These are phyloP conservation scores for Ceratobasidium sp. DNA, from an alignment of 1,284 basidiomycete genomes.

Conservation along the genomic window DNA sequence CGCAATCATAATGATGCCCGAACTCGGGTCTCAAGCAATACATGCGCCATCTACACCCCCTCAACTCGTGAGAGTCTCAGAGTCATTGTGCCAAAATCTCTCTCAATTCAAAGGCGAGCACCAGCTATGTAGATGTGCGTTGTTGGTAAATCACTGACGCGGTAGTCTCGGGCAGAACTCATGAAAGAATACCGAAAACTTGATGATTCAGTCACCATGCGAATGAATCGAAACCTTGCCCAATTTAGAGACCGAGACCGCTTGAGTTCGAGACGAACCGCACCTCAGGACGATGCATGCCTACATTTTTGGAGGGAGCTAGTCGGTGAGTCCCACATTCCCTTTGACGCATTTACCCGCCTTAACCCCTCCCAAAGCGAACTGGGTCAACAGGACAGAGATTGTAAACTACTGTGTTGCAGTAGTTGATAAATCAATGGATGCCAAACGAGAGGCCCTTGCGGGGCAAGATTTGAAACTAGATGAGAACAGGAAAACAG, in stretches of 20 bases:
- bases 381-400: constrained; percentile 84
- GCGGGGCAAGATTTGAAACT: constrained; percentile 48
- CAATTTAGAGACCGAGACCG: constrained; percentile 78
- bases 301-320: constrained; percentile 84
- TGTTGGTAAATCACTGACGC: neutral
- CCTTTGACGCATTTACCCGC: constrained; percentile 1
- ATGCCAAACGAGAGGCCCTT: constrained; percentile 66
- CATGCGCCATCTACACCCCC: constrained; percentile 70
- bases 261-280: constrained; percentile 19
- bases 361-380: constrained; percentile 64
- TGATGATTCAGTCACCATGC: constrained; percentile 86
- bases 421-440: constrained; percentile 76
- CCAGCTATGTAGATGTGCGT: neutral
- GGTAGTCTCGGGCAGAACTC: constrained; percentile 68
- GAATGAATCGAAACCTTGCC: constrained; percentile 85
- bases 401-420: constrained; percentile 83
- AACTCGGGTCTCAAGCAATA: constrained; percentile 74
- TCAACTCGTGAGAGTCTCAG: constrained; percentile 73
- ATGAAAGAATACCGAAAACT: constrained; percentile 86
- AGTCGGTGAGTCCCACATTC: constrained; percentile 69
- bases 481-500: constrained; percentile 58
- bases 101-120: constrained; percentile 83
- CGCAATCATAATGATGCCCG: constrained; percentile 28
- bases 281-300: constrained; percentile 72
- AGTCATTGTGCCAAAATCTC: constrained; percentile 82